phyloP scores from a whole-genome alignment of 306 rosid genomes.

The Herpetospermum pedunculosum region DNA sequence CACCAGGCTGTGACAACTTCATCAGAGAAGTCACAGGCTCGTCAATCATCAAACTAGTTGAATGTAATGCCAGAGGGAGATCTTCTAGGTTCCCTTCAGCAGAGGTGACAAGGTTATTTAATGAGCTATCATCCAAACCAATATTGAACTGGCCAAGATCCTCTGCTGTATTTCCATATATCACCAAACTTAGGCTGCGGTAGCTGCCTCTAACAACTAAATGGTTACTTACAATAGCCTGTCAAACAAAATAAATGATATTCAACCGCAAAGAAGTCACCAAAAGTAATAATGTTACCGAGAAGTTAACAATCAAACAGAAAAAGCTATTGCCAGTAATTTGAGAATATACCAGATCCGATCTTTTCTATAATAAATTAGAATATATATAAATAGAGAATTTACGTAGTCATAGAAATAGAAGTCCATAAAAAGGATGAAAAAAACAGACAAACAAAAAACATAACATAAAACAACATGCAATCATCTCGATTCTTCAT shows the following conservation, averaged over 20 bases:
- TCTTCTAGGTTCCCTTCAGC: slow-evolving; percentile 85
- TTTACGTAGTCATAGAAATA: neutral
- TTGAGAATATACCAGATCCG: neutral
- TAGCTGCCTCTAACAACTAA: slow-evolving; percentile 96
- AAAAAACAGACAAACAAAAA: neutral
- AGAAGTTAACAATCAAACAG: neutral
- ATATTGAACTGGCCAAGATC: slow-evolving; percentile 96
- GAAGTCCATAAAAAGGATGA: neutral
- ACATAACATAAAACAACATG: neutral
- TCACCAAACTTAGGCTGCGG: slow-evolving; percentile 87
- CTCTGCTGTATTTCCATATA: slow-evolving; percentile 95
- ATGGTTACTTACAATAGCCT: slow-evolving; percentile 94
- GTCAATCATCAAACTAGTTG: slow-evolving; percentile 43
- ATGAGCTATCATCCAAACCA: slow-evolving; percentile 75
- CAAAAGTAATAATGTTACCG: neutral
- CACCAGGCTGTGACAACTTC: slow-evolving; percentile 50
- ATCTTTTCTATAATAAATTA: neutral
- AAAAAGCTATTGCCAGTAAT: neutral
- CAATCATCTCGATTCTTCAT: neutral
- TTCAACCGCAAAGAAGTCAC: neutral
- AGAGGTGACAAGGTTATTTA: slow-evolving; percentile 76
- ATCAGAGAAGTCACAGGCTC: slow-evolving; percentile 45
- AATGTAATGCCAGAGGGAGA: slow-evolving; percentile 71
- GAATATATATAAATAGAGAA: neutral
- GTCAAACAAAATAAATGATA: slow-evolving; percentile 18